Base-by-base conservation (phyloP, 768 basidiomycete genomes). In the Calocybe gangraenosa region DNA sequence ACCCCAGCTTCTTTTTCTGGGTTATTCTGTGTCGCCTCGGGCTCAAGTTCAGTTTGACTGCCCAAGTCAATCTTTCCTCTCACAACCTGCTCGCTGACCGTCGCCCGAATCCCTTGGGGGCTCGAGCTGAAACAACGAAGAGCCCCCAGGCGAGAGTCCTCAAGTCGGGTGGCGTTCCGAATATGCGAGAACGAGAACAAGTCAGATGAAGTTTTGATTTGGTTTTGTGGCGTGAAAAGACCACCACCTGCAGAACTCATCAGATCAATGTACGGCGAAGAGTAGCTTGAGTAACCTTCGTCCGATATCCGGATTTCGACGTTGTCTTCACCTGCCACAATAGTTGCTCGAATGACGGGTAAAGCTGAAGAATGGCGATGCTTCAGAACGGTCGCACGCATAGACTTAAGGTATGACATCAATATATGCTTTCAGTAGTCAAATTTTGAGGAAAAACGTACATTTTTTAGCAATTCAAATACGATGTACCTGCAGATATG, bases 381-480 rank as follows among this genome's bases (percentile, higher is more conserved):
- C 37, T 70, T 70, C 28, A 72, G 46, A 17, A 71, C 66, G 11
- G 84, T 89, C 4, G 87, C 85, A 35, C 78, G 74, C 74, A 90
- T 82, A 14, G 88, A 77, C 88, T 91, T 30, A 25, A 44, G 44
- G 17, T 43, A 40, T 35, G 23, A 42, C 33, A 46, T 28, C 25
- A 28, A 28, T 28, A 28, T 11, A 17, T 47, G 21, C 52, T 20
- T 7, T 17, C 31, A 21, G 23, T 18, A 21, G 15, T 19, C 13
- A 30, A 15, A 23, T 31, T n/a, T 40, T 4, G n/a, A 19, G 14
- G 34, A 18, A 28, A 6, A 11, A 63, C 82, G 53, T 55, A 89
- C 89, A 59, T 92, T 92, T 64, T 93, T 93, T 58, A 95, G 59
- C n/a, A 93, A 61, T 58, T 94, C 91, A 56, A 93, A 92, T 17